A percentile compares a stretch with the other conserved stretches of the same genome.
These are phyloP conservation scores for Myxozyma kluyveri DNA, from an alignment of 805 yeast species.

Conservation along the genomic window DNA sequence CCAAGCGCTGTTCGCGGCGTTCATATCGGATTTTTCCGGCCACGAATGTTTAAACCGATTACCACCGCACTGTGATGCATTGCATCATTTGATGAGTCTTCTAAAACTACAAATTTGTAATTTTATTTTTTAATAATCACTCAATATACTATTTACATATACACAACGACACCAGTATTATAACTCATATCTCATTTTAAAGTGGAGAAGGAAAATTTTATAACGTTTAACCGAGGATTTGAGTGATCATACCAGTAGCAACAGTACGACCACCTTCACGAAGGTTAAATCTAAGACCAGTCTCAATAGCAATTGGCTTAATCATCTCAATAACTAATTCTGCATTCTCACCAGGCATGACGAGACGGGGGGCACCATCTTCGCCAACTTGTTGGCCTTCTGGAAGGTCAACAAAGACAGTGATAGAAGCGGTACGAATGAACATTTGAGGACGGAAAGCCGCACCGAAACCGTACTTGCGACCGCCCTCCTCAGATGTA, in stretches of 20 bases:
- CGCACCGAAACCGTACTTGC: conserved; percentile 95
- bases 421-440: conserved; percentile 93
- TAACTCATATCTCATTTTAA: neutral
- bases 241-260: conserved; percentile 96
- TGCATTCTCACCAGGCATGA: conserved; percentile 97
- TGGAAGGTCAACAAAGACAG: conserved; percentile 88
- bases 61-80: too few species aligned
- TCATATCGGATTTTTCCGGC: too few species aligned
- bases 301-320: conserved; percentile 90
- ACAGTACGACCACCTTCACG: conserved; percentile 99
- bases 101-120: too few species aligned
- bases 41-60: too few species aligned
- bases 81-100: too few species aligned
- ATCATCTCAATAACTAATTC: conserved; percentile 91
- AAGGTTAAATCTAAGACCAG: conserved; percentile 96
- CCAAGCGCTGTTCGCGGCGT: too few species aligned
- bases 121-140: too few species aligned
- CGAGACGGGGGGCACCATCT: conserved; percentile 41
- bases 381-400: conserved; percentile 41
- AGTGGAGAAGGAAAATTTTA: neutral
- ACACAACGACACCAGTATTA: neutral
- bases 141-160: too few species aligned
- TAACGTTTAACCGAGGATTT: conserved; percentile 62
- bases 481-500: conserved; percentile 98
- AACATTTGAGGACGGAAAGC: conserved; percentile 98